Evolutionary conservation across 176 grass and related monocot genomes (phyloP).

Genomic region (Avena eriantha): DNA sequence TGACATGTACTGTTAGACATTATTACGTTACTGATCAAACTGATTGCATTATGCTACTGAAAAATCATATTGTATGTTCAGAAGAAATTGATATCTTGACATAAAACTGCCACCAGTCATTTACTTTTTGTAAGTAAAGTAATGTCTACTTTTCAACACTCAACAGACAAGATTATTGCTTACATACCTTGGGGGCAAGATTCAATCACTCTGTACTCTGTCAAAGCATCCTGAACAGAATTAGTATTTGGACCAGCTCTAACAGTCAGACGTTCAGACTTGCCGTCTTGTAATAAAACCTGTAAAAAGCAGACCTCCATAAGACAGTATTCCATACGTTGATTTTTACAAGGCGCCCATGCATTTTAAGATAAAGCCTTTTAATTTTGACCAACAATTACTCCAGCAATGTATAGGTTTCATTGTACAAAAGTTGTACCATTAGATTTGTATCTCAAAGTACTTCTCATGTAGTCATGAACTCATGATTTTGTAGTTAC

Average conservation of each 20-base stretch:
- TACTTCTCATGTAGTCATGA: background rate
- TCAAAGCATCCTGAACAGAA: constrained; percentile 80
- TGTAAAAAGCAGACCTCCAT: constrained; percentile 47
- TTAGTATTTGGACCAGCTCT: constrained; percentile 50
- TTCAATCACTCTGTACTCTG: constrained; percentile 87
- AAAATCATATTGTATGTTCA: background rate
- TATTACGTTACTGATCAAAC: constrained; percentile 3
- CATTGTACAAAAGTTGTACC: background rate
- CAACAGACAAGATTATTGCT: background rate
- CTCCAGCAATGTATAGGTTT: background rate
- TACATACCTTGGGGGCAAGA: constrained; percentile 66
- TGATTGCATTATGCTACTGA: background rate
- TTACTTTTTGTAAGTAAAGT: constrained; percentile 8
- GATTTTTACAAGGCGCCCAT: background rate
- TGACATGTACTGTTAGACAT: background rate
- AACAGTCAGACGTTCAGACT: constrained; percentile 80
- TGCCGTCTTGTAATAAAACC: constrained; percentile 84
- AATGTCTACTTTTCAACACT: constrained; percentile 6
- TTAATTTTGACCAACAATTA: background rate
- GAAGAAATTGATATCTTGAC: background rate
- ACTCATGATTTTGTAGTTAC: background rate
- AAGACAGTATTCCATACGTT: constrained; percentile 24
- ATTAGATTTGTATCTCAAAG: background rate
- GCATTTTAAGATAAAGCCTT: background rate
- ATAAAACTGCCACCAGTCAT: background rate